Evolutionary conservation across 2,329 filamentous ascomycete species (phyloP).

Genomic region (Xylariaceae sp.): DNA sequence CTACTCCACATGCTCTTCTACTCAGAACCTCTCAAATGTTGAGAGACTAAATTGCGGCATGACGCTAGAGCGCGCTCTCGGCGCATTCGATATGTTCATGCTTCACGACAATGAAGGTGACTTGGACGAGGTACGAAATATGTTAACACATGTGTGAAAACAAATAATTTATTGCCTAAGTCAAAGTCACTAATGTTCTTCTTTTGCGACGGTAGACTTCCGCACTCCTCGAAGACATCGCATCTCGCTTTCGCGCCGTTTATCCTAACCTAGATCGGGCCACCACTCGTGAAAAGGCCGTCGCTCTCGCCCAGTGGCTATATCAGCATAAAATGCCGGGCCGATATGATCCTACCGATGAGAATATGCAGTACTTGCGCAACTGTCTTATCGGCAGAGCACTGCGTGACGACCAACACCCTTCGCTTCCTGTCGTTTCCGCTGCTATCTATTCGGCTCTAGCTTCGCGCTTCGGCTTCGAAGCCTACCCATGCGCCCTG

Average conservation of each 20-base stretch:
- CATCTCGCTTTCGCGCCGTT: slow-evolving; percentile 48
- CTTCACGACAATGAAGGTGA: slow-evolving; percentile 68
- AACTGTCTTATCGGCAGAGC: slow-evolving; percentile 87
- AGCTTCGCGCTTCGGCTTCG: slow-evolving; percentile 66
- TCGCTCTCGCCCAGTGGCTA: slow-evolving; percentile 64
- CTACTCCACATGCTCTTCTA: slow-evolving; percentile 24
- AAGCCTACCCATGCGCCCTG: slow-evolving; percentile 73
- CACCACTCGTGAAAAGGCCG: slow-evolving; percentile 62
- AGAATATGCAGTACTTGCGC: slow-evolving; percentile 70
- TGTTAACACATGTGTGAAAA: no score
- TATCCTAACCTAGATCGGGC: slow-evolving; percentile 49
- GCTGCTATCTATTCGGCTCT: slow-evolving; percentile 81
- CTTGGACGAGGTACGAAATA: slow-evolving; percentile 55
- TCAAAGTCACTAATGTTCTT: not conserved
- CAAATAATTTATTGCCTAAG: not conserved
- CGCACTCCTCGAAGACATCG: slow-evolving; percentile 59
- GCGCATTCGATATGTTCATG: slow-evolving; percentile 86
- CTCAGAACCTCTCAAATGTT: slow-evolving; percentile 24
- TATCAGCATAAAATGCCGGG: slow-evolving; percentile 64
- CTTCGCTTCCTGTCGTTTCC: slow-evolving; percentile 80
- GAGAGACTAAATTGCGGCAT: slow-evolving; percentile 44
- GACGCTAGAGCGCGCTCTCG: slow-evolving; percentile 66
- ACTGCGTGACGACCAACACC: slow-evolving; percentile 64
- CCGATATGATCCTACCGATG: slow-evolving; percentile 51
- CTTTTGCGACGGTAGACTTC: slow-evolving; percentile 44